Percentiles rank a stretch among this genome's conserved stretches.
Evolutionary conservation across 257 asterid species (phyloP).

Genomic region (Anisodus tanguticus): DNA sequence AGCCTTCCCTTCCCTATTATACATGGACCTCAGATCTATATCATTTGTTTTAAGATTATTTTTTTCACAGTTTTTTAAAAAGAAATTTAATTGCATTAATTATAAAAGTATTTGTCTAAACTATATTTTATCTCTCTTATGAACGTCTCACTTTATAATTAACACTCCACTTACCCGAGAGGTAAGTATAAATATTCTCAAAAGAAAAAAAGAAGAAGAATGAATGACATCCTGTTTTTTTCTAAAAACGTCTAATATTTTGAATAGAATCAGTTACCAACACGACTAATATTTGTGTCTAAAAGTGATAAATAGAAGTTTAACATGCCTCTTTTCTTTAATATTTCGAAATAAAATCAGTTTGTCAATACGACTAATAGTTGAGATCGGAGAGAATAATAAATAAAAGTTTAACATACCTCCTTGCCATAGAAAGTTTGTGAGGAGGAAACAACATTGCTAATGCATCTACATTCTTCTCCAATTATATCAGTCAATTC

Average conservation of each 20-base stretch:
- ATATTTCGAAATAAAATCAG: not conserved
- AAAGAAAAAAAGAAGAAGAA: too few species aligned
- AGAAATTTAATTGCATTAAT: too few species aligned
- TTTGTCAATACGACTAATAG: not conserved
- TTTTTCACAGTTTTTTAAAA: too few species aligned
- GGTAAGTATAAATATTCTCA: too few species aligned
- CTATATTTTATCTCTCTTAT: not conserved
- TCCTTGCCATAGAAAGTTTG: constrained; percentile 69
- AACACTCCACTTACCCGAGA: too few species aligned
- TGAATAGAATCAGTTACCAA: not conserved
- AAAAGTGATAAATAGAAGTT: not conserved
- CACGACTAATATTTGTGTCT: not conserved
- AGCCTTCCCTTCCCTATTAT: too few species aligned
- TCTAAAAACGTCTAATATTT: not conserved
- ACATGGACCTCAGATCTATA: too few species aligned
- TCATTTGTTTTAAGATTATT: too few species aligned
- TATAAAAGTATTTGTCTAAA: too few species aligned
- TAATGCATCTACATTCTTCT: constrained; percentile 70
- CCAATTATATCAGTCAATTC: constrained; percentile 64
- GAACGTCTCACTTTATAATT: not conserved
- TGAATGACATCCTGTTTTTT: not conserved
- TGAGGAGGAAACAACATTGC: constrained; percentile 55
- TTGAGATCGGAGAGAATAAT: not conserved
- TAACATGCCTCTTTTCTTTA: not conserved
- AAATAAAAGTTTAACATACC: constrained; percentile 40